A percentile compares a stretch with the other conserved stretches of the same genome.
These are phyloP conservation scores for Saccharomyces paradoxus DNA, from an alignment of 805 yeast species.

Conservation along the genomic window DNA sequence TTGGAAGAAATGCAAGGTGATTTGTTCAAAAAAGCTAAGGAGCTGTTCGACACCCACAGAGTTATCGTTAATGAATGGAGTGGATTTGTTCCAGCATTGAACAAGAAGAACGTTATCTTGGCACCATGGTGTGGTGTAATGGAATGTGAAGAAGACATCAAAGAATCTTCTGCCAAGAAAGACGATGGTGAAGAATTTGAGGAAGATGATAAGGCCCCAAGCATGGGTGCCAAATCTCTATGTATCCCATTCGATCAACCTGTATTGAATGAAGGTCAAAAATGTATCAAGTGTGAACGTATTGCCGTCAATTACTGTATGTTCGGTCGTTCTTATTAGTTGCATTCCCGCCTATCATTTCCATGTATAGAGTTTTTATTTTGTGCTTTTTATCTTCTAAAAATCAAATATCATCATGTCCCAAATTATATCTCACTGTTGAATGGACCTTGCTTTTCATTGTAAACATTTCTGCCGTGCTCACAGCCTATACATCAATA, in stretches of 20 bases:
- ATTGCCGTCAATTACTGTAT: constrained; percentile 77
- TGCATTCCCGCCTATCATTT: background rate
- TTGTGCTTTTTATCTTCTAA: constrained; percentile 2
- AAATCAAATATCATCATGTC: background rate
- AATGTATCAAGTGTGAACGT: constrained; percentile 78
- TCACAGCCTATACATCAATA: too few relatives aligned
- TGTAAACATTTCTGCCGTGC: too few relatives aligned
- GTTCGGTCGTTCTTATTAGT: constrained; percentile 95
- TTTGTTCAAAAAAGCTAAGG: constrained; percentile 71
- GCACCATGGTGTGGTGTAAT: constrained; percentile 96
- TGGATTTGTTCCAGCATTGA: constrained; percentile 87
- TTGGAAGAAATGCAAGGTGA: constrained; percentile 75
- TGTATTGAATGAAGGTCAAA: constrained; percentile 63
- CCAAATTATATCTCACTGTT: background rate
- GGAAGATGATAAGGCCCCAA: constrained; percentile 91
- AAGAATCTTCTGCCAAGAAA: constrained; percentile 73
- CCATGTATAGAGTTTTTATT: background rate
- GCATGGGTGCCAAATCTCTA: constrained; percentile 98
- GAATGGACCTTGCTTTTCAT: background rate
- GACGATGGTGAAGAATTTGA: constrained; percentile 80
- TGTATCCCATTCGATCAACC: constrained; percentile 97
- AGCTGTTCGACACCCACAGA: constrained; percentile 75
- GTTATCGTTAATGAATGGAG: constrained; percentile 75
- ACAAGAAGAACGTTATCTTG: constrained; percentile 80
- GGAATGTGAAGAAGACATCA: constrained; percentile 95